Evolutionary conservation across 2,329 filamentous ascomycete genomes (phyloP).

Genomic region (Pseudogymnoascus sp.): DNA sequence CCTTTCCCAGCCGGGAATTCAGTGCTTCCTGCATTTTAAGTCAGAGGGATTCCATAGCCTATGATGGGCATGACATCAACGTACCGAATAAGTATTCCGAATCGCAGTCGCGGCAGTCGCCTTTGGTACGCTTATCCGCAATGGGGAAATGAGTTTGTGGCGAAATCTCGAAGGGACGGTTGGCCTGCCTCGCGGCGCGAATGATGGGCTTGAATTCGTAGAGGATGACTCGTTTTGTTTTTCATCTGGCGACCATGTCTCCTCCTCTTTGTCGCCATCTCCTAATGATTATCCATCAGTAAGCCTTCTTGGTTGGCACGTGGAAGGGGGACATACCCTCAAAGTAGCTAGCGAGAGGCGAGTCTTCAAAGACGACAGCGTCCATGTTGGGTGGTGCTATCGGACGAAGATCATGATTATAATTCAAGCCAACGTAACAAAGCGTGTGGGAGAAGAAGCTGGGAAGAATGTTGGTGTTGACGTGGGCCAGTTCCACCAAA

Average conservation of each 20-base stretch:
- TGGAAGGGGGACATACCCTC: conserved; percentile 55
- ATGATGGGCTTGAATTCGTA: conserved; percentile 30
- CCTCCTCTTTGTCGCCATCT: conserved; percentile 10
- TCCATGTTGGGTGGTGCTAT: conserved; percentile 54
- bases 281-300: neutral
- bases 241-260: conserved; percentile 4
- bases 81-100: conserved; percentile 45
- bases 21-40: conserved; percentile 50
- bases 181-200: conserved; percentile 51
- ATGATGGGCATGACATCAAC: conserved; percentile 20
- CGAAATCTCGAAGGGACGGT: conserved; percentile 48
- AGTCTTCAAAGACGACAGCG: conserved; percentile 76
- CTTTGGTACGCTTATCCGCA: conserved; percentile 37
- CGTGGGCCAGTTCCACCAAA: neutral
- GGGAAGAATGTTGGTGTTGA: conserved; percentile 4
- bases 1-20: conserved; percentile 64
- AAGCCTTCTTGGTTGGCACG: conserved; percentile 9
- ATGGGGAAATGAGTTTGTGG: conserved; percentile 37
- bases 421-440: neutral
- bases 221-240: conserved; percentile 15
- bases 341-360: conserved; percentile 81
- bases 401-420: conserved; percentile 11
- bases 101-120: conserved; percentile 38
- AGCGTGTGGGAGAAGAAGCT: neutral
- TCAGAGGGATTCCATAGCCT: conserved; percentile 33